Percentiles rank a stretch among this genome's conserved stretches.
Evolutionary conservation across 139 green algal species (phyloP).

Genomic region (Chlorella sp.): DNA sequence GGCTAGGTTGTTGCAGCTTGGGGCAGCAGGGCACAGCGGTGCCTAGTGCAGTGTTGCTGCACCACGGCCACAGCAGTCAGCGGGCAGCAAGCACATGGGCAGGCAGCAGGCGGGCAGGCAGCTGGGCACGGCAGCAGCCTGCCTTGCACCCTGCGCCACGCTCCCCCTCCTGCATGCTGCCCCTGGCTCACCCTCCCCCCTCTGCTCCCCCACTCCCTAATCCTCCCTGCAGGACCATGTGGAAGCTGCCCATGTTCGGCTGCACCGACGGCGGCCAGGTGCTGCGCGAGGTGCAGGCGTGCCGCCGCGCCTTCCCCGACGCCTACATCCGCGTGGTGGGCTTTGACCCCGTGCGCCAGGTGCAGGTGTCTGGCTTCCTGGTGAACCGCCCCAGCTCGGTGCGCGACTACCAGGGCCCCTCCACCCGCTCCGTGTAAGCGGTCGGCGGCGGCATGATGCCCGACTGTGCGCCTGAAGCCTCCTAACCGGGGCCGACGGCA

Average conservation of each 20-base stretch:
- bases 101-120: no score
- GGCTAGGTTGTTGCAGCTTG: no score
- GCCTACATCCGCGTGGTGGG: conserved; percentile 93
- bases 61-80: neutral
- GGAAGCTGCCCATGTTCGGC: conserved; percentile 99
- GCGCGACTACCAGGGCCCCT: conserved; percentile 28
- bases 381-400: conserved; percentile 52
- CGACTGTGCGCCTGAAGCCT: neutral
- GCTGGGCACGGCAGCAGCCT: no score
- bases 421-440: conserved; percentile 21
- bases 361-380: conserved; percentile 78
- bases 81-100: no score
- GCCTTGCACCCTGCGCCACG: no score
- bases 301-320: conserved; percentile 90
- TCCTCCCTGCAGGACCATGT: conserved; percentile 98
- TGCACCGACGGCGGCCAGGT: conserved; percentile 94
- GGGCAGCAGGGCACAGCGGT: neutral
- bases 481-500: neutral
- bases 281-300: conserved; percentile 86
- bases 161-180: neutral
- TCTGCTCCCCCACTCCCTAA: neutral
- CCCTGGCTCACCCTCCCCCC: neutral
- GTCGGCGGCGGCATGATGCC: no score
- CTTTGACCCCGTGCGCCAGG: conserved; percentile 76
- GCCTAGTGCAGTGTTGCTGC: no score